Conservation (phyloP, 2,329 filamentous ascomycete genomes). For the Claviceps quebecensis region DNA sequence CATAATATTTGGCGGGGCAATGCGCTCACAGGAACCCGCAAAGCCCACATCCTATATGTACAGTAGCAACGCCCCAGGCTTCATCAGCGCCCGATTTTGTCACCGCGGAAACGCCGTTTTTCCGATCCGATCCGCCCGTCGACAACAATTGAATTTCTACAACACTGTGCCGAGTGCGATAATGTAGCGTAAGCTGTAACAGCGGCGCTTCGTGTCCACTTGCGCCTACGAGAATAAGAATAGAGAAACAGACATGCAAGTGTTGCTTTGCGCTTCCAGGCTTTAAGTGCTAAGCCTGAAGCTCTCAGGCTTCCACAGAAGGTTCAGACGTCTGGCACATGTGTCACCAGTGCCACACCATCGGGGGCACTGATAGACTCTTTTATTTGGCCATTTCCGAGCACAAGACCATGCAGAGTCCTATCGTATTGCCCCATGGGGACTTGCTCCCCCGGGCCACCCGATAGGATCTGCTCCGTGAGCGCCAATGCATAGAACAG, state of each 20-base stretch:
- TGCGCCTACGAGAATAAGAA: too few relatives aligned
- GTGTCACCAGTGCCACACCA: neutral
- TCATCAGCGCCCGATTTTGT: too few relatives aligned
- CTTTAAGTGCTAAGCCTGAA: neutral
- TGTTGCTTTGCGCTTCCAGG: neutral
- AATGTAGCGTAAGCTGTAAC: too few relatives aligned
- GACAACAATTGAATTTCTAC: too few relatives aligned
- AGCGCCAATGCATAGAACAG: slow-evolving; percentile 66
- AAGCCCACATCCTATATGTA: neutral
- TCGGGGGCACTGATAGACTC: slow-evolving; percentile 5
- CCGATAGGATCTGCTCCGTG: slow-evolving; percentile 64
- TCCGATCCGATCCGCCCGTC: too few relatives aligned
- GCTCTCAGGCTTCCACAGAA: neutral
- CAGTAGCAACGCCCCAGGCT: too few relatives aligned
- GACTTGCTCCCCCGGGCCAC: slow-evolving; percentile 45
- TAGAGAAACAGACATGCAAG: neutral
- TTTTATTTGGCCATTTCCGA: slow-evolving; percentile 52
- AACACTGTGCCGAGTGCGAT: too few relatives aligned
- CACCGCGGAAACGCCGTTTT: too few relatives aligned
- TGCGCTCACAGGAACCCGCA: slow-evolving; percentile 2
- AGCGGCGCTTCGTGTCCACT: too few relatives aligned
- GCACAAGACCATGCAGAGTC: slow-evolving; percentile 61
- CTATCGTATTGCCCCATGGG: slow-evolving; percentile 67
- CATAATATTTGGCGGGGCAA: slow-evolving; percentile 19
- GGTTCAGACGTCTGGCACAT: neutral